Percentiles rank a stretch among this genome's conserved stretches.
phyloP scores from a whole-genome alignment of 2,329 filamentous ascomycete species.

The Verticillium nubilum region DNA sequence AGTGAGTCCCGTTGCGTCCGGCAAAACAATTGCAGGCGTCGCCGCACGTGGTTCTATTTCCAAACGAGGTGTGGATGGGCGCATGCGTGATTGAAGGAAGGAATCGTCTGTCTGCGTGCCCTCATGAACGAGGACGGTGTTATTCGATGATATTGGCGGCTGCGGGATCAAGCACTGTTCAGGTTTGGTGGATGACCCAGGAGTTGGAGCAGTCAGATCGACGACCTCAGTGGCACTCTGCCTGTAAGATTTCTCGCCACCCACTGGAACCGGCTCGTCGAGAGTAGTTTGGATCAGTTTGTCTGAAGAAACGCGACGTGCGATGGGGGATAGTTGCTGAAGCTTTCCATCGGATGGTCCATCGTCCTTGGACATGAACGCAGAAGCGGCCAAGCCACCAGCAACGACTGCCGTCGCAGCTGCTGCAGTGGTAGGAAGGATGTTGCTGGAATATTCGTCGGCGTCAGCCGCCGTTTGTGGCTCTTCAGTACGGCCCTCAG shows the following conservation, averaged over 20 bases:
- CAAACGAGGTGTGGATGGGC: neutral
- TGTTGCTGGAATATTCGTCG: neutral
- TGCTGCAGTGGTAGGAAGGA: neutral
- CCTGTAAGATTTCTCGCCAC: neutral
- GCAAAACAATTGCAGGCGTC: constrained; percentile 43
- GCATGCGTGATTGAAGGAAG: neutral
- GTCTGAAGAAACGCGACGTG: constrained; percentile 7
- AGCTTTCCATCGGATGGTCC: neutral
- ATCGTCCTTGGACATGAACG: constrained; percentile 1
- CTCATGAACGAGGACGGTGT: constrained; percentile 16
- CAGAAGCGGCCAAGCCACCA: neutral
- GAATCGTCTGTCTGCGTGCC: constrained; percentile 11
- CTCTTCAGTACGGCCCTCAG: neutral
- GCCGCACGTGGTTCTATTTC: constrained; percentile 33
- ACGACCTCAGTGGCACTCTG: neutral
- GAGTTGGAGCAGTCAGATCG: neutral
- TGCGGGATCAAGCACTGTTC: neutral
- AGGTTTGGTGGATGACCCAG: neutral
- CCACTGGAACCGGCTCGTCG: neutral
- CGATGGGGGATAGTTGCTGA: neutral
- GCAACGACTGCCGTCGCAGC: constrained; percentile 3
- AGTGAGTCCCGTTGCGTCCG: constrained; percentile 29
- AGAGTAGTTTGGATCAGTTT: constrained; percentile 10
- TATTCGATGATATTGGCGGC: neutral
- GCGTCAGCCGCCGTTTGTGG: neutral